Conservation (phyloP, 306 rosid genomes). For the Lablab purpureus region DNA sequence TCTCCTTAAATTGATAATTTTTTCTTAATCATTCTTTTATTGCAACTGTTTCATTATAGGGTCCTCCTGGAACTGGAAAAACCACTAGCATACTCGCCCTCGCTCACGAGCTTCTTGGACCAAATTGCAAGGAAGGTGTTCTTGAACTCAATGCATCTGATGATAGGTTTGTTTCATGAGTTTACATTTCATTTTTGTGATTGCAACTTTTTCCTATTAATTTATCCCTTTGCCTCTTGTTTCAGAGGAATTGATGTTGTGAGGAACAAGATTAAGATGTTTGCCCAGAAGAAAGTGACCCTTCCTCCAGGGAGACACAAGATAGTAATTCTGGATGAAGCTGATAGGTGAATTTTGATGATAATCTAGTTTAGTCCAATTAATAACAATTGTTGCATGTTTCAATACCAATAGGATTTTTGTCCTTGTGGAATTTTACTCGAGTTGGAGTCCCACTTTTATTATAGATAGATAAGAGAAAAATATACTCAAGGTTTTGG, state of each 20-base stretch:
- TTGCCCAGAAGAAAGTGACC: constrained; percentile 92
- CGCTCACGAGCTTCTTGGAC: constrained; percentile 89
- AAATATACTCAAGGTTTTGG: too few relatives aligned
- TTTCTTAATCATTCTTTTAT: background rate
- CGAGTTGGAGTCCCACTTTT: too few relatives aligned
- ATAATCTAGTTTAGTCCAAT: constrained; percentile 25
- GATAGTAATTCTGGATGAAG: constrained; percentile 91
- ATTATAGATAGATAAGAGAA: too few relatives aligned
- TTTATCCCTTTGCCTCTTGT: background rate
- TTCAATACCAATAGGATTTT: background rate
- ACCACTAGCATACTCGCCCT: constrained; percentile 95
- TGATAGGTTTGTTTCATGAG: constrained; percentile 59
- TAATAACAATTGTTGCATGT: background rate
- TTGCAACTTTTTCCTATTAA: background rate
- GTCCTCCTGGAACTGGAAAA: constrained; percentile 98
- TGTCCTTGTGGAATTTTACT: too few relatives aligned
- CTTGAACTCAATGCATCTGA: constrained; percentile 94
- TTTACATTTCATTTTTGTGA: background rate
- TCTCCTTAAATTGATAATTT: background rate
- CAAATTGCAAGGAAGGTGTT: constrained; percentile 88
- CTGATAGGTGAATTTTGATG: constrained; percentile 72
- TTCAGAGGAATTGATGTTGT: constrained; percentile 96
- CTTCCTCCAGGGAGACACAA: constrained; percentile 88
- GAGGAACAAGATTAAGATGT: constrained; percentile 97
- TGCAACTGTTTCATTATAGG: constrained; percentile 52